These are phyloP conservation scores for Macrocybe gigantea DNA, from an alignment of 768 basidiomycete species.

Conservation along the genomic window DNA sequence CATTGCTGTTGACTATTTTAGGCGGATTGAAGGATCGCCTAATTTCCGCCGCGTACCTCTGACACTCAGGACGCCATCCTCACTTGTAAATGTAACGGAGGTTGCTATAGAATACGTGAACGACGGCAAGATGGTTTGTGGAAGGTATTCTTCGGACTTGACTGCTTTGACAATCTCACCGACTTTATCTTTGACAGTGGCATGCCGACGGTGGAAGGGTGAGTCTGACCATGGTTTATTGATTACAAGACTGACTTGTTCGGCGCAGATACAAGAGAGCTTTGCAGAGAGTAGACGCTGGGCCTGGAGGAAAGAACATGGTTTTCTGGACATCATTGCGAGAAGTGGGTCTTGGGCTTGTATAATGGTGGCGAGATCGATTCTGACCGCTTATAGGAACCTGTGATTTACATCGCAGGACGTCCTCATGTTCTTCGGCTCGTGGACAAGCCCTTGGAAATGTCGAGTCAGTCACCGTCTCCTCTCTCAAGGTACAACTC, in stretches of 20 bases:
- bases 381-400: constrained; percentile 51
- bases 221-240: constrained; percentile 7
- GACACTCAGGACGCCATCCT: constrained; percentile 32
- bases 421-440: constrained; percentile 88
- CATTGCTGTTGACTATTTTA: constrained; percentile 15
- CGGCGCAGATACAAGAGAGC: constrained; percentile 65
- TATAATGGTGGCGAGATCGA: background rate
- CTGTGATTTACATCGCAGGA: constrained; percentile 85
- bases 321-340: constrained; percentile 95
- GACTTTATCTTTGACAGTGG: constrained; percentile 46
- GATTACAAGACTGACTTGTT: background rate
- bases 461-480: constrained; percentile 67
- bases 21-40: constrained; percentile 88
- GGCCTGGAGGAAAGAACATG: constrained; percentile 63
- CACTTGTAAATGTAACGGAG: constrained; percentile 21
- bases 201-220: constrained; percentile 95
- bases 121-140: constrained; percentile 65
- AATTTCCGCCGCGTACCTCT: constrained; percentile 87
- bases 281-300: constrained; percentile 73
- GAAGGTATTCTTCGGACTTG: constrained; percentile 44
- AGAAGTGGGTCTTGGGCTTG: constrained; percentile 46
- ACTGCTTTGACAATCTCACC: constrained; percentile 1
- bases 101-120: constrained; percentile 23
- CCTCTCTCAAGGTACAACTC: background rate
- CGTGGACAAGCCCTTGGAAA: constrained; percentile 83